phyloP scores from a whole-genome alignment of 306 rosid species.

The Trifolium repens region DNA sequence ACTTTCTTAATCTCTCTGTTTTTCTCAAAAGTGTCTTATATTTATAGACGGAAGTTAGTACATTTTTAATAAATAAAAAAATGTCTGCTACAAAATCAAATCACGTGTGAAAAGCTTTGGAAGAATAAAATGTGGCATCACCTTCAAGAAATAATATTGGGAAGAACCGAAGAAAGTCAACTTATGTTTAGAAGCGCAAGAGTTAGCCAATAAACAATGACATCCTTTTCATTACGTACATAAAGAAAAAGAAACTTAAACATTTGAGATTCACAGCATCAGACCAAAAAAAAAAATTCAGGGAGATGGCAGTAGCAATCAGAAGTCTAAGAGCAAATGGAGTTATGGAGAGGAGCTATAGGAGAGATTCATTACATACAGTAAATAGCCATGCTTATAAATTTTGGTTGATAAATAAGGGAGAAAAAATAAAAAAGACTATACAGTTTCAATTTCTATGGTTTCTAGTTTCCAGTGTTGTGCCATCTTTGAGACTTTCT shows the following conservation, averaged over 20 bases:
- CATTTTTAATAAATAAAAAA: too few relatives aligned
- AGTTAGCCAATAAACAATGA: neutral
- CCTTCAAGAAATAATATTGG: neutral
- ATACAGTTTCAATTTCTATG: constrained; percentile 69
- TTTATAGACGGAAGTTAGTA: too few relatives aligned
- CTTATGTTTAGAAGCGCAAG: neutral
- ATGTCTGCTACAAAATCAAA: neutral
- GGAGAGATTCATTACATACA: constrained; percentile 56
- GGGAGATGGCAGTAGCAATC: constrained; percentile 10
- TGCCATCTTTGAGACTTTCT: constrained; percentile 92
- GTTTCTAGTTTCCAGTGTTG: constrained; percentile 75
- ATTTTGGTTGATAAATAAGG: constrained; percentile 36
- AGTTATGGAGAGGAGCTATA: constrained; percentile 22
- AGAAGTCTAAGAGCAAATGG: constrained; percentile 34
- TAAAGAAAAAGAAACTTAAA: constrained; percentile 32
- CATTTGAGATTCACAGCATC: constrained; percentile 41
- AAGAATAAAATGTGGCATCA: neutral
- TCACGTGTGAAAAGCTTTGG: neutral
- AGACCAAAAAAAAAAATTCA: constrained; percentile 30
- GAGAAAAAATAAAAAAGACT: constrained; percentile 45
- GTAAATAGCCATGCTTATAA: constrained; percentile 26
- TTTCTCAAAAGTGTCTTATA: too few relatives aligned
- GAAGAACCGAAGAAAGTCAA: neutral
- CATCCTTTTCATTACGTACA: neutral
- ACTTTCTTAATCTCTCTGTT: too few relatives aligned